A percentile compares a stretch with the other conserved stretches of the same genome.
These are phyloP conservation scores for Groenewaldozyma sp. DNA, from an alignment of 1,139 yeast species.

Conservation along the genomic window DNA sequence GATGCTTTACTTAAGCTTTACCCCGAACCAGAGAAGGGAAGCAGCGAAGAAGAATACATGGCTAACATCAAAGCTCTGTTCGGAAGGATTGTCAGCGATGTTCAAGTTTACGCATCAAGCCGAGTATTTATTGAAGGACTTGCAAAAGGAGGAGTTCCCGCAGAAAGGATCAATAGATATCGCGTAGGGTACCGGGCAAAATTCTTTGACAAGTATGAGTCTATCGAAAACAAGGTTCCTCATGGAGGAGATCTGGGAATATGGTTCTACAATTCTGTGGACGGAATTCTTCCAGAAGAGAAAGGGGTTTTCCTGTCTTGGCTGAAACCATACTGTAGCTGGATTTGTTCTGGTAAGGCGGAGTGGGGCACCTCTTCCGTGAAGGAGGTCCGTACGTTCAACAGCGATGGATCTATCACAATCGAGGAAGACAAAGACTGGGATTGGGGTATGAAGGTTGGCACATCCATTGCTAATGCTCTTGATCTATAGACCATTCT, in stretches of 20 bases:
- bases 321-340: conserved; percentile 26
- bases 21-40: conserved; percentile 12
- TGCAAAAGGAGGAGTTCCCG: conserved; percentile 24
- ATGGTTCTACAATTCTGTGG: conserved; percentile 27
- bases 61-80: conserved; percentile 19
- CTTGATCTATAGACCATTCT: background rate
- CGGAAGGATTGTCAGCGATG: conserved; percentile 33
- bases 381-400: conserved; percentile 21
- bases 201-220: conserved; percentile 24
- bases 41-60: conserved; percentile 11
- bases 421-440: conserved; percentile 26
- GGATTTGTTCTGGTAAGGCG: conserved; percentile 16
- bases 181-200: conserved; percentile 28
- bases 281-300: conserved; percentile 26
- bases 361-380: conserved; percentile 25
- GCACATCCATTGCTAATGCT: conserved; percentile 16
- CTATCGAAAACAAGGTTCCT: conserved; percentile 25
- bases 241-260: conserved; percentile 30
- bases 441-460: conserved; percentile 32
- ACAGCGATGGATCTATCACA: conserved; percentile 23
- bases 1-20: conserved; percentile 27
- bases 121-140: conserved; percentile 30
- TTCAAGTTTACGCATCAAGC: conserved; percentile 34
- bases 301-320: conserved; percentile 18
- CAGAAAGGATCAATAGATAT: conserved; percentile 26